A percentile compares a stretch with the other conserved stretches of the same genome.
Evolutionary conservation across 2,329 filamentous ascomycete genomes (phyloP).

Genomic region (Neonectria magnoliae): DNA sequence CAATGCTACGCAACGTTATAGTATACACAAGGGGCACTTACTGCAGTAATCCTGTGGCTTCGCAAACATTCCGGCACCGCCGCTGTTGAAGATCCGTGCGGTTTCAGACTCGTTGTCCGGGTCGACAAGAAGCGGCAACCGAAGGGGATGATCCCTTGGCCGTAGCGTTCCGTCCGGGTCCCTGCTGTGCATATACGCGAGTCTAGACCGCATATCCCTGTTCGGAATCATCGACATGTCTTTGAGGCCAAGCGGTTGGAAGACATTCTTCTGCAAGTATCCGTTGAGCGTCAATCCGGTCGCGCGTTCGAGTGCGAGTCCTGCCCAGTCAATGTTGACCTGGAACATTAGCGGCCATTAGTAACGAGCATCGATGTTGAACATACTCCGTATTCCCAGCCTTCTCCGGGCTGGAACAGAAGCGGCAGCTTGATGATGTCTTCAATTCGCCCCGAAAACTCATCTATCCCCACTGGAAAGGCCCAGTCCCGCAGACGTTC

Average conservation of each 20-base stretch:
- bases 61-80: conserved; percentile 70
- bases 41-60: conserved; percentile 69
- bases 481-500: conserved; percentile 58
- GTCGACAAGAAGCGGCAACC: conserved; percentile 53
- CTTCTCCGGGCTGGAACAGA: conserved; percentile 70
- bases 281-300: conserved; percentile 56
- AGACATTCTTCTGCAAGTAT: conserved; percentile 60
- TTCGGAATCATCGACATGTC: conserved; percentile 68
- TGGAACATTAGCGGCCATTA: conserved; percentile 38
- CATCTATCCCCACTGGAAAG: conserved; percentile 63
- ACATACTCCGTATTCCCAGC: conserved; percentile 69
- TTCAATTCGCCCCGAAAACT: conserved; percentile 63
- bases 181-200: conserved; percentile 67
- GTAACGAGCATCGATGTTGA: not conserved
- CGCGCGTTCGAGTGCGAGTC: conserved; percentile 58
- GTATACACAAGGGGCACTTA: conserved; percentile 46
- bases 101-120: conserved; percentile 53
- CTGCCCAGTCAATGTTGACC: conserved; percentile 64
- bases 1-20: not conserved
- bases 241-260: conserved; percentile 57
- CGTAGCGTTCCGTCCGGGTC: conserved; percentile 54
- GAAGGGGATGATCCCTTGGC: conserved; percentile 60
- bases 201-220: conserved; percentile 60
- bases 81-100: conserved; percentile 62
- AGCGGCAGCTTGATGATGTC: conserved; percentile 66